Evolutionary conservation across 2,329 filamentous ascomycete genomes (phyloP), one percentile per base, ranked within the genome.

Genomic region (Colletotrichum liaoningense): DNA sequence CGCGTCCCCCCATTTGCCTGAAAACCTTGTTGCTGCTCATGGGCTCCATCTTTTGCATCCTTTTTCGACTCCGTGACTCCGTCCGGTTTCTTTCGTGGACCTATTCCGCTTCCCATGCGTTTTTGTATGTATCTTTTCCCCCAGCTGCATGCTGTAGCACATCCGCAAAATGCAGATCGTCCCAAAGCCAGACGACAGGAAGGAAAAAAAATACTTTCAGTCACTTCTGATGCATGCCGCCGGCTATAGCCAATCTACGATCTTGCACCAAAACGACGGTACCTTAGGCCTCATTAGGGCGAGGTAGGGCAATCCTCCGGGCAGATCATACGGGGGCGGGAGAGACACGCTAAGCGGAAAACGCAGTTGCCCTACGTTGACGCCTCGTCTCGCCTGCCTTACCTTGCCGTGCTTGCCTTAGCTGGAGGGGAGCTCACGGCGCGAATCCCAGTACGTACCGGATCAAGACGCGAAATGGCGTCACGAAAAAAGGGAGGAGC

Each of bases 301-400:
- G 42, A 49, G 42, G 42, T 46, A 56, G 22, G 52, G 52, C 60
- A 70, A 73, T 65, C 70, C 59, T 70, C 49, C 60, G 67, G 67
- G 67, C 70, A 73, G 70, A 73, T 73, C 70, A 57, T 62, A 66
- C 60, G 46, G 70, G 70, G 70, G 56, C 67, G 67, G 67, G 67
- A 70, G n/a, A 42, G 67, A 38, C 60, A 30, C 66, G 67, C 70
- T 70, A 73, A 62, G 54, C 67, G 42, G 6, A 57, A 66, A 54
- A 12, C 49, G 60, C 49, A 54, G 12, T n/a, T 62, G 55, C 67
- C 60, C 60, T 70, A 70, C 12, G 55, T 69, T 42, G 42, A 73
- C 70, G 54, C 26, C 59, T 56, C 26, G n/a, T 38, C 56, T 14
- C 46, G 22, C 54, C 58, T 55, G 59, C 59, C 24, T 46, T 30